phyloP scores from a whole-genome alignment of 75 land plant genomes.

The Isoetes taiwanensis region DNA sequence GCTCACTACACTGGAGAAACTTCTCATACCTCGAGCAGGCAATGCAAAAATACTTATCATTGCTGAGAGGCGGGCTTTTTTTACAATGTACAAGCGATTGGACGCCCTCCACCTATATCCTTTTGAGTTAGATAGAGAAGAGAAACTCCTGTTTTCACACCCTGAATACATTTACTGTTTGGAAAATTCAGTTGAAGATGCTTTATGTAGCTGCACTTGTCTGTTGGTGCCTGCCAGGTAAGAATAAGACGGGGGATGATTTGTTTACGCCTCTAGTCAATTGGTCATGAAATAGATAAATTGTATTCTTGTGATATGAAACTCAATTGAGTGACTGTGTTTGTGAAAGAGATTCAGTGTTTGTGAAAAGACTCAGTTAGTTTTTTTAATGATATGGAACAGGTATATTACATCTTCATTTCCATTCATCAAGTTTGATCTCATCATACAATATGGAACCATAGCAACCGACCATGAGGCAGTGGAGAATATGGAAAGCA shows the following conservation, averaged over 20 bases:
- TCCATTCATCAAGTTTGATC: background rate
- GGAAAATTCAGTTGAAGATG: background rate
- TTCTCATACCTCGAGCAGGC: background rate
- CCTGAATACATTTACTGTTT: background rate
- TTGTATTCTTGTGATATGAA: too few relatives aligned
- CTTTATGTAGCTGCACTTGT: background rate
- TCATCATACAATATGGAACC: background rate
- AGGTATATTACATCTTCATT: constrained; percentile 4
- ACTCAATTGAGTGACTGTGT: too few relatives aligned
- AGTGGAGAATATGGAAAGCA: too few relatives aligned
- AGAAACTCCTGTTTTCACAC: background rate
- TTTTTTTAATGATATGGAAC: too few relatives aligned
- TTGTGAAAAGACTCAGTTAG: too few relatives aligned
- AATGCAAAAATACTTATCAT: constrained; percentile 2
- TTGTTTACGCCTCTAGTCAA: too few relatives aligned
- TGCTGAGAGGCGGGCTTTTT: constrained; percentile 8
- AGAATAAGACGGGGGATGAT: too few relatives aligned
- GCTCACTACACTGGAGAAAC: background rate
- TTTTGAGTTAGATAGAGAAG: constrained; percentile 10
- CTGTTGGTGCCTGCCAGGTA: constrained; percentile 8
- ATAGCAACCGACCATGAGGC: background rate
- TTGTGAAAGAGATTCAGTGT: too few relatives aligned
- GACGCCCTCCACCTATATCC: background rate
- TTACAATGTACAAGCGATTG: constrained; percentile 1
- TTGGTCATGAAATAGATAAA: too few relatives aligned